Evolutionary conservation across 2,329 filamentous ascomycete genomes (phyloP).

Genomic region (Trichoderma citrinoviride): DNA sequence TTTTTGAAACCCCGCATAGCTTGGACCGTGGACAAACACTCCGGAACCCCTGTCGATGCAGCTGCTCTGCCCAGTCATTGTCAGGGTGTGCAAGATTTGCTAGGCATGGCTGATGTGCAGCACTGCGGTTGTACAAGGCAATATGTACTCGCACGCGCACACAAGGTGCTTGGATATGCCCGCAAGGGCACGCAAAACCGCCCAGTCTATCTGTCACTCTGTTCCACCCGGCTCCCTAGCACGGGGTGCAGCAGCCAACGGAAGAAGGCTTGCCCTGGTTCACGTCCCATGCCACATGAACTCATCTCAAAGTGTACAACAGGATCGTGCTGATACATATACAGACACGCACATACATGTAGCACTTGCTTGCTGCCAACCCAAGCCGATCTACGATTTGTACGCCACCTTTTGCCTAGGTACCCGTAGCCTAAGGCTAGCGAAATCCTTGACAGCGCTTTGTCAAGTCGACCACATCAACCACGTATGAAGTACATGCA

Average conservation of each 20-base stretch:
- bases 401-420: constrained; percentile 2
- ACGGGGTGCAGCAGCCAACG: background rate
- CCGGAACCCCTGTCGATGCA: background rate
- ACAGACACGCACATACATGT: background rate
- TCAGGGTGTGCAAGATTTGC: background rate
- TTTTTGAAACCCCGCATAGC: constrained; percentile 2
- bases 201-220: too few species aligned
- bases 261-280: background rate
- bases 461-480: background rate
- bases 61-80: background rate
- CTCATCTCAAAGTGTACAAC: constrained; percentile 1
- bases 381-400: constrained; percentile 19
- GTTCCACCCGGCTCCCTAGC: background rate
- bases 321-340: background rate
- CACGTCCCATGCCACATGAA: constrained; percentile 6
- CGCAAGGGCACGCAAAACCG: background rate
- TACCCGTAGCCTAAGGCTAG: background rate
- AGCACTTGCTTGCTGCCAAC: constrained; percentile 1
- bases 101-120: background rate
- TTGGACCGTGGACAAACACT: background rate
- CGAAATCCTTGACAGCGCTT: background rate
- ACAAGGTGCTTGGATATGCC: background rate
- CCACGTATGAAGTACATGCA: too few species aligned
- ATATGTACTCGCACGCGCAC: background rate
- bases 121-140: background rate